phyloP scores from a whole-genome alignment of 768 basidiomycete genomes.

The Russula virescens region DNA sequence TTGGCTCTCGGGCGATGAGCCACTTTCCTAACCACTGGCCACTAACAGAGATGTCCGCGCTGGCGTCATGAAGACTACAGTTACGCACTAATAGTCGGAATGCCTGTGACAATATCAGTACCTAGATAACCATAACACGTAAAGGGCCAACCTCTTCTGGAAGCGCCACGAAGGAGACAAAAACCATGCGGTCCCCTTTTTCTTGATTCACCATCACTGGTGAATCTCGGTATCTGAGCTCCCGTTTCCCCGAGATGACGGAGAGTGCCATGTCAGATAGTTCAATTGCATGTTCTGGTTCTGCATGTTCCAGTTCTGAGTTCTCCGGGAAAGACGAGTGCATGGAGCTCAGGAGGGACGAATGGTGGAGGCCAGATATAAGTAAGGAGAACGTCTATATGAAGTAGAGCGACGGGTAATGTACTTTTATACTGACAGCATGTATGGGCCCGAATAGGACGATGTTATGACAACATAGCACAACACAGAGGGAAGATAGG shows the following conservation, averaged over 20 bases:
- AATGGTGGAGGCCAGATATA: background rate
- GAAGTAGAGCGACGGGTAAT: background rate
- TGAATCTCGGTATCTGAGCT: constrained; percentile 7
- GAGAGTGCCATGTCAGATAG: constrained; percentile 12
- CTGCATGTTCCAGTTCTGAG: background rate
- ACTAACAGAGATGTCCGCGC: constrained; percentile 5
- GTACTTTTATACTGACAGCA: constrained; percentile 1
- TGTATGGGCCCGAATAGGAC: constrained; percentile 3
- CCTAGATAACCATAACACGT: background rate
- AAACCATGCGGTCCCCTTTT: constrained; percentile 1
- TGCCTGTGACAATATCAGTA: background rate
- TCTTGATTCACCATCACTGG: background rate
- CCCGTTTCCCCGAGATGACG: constrained; percentile 4
- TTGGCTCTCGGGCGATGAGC: constrained; percentile 12
- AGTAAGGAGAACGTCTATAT: background rate
- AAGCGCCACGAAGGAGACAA: constrained; percentile 6
- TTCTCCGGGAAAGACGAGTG: background rate
- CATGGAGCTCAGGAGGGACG: background rate
- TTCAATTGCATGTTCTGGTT: constrained; percentile 11
- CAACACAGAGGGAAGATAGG: background rate
- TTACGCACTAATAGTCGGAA: constrained; percentile 11
- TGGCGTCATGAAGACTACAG: constrained; percentile 1
- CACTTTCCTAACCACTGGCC: constrained; percentile 12
- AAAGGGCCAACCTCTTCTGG: constrained; percentile 6
- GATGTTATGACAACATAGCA: background rate